A percentile compares a stretch with the other conserved stretches of the same genome.
These are phyloP conservation scores for Clonostachys rhizophaga DNA, from an alignment of 2,329 filamentous ascomycete genomes.

Conservation along the genomic window DNA sequence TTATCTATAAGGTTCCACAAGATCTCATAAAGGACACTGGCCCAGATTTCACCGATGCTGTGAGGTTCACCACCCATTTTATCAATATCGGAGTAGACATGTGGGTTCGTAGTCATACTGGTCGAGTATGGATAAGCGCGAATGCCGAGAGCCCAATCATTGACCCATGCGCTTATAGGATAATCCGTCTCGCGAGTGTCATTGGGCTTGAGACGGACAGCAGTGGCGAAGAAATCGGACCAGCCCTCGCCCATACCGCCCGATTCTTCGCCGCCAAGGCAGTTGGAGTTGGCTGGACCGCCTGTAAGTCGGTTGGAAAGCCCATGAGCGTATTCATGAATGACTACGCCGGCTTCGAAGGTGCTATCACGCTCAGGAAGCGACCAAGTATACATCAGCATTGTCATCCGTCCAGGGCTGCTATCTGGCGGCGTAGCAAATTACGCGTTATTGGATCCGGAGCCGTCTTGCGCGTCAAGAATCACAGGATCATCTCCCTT, in stretches of 20 bases:
- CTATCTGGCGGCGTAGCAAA: slow-evolving; percentile 51
- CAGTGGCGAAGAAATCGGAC: slow-evolving; percentile 65
- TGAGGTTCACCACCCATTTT: slow-evolving; percentile 27
- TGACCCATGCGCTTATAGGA: slow-evolving; percentile 44
- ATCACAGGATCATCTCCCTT: slow-evolving; percentile 46
- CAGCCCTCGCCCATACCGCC: slow-evolving; percentile 57
- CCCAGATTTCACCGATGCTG: slow-evolving; percentile 46
- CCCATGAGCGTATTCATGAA: slow-evolving; percentile 55
- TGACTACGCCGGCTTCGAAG: slow-evolving; percentile 56
- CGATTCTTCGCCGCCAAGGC: slow-evolving; percentile 38
- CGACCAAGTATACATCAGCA: slow-evolving; percentile 50
- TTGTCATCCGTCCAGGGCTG: slow-evolving; percentile 46
- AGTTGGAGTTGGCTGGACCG: slow-evolving; percentile 47
- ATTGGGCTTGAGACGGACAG: slow-evolving; percentile 36
- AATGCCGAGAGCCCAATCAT: slow-evolving; percentile 36
- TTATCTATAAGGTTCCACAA: slow-evolving; percentile 54
- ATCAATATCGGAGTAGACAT: slow-evolving; percentile 40
- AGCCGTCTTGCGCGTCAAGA: slow-evolving; percentile 52
- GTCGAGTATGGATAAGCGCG: slow-evolving; percentile 47
- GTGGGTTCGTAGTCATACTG: slow-evolving; percentile 39
- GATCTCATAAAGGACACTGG: slow-evolving; percentile 48
- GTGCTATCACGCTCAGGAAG: slow-evolving; percentile 44
- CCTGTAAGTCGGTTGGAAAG: slow-evolving; percentile 55
- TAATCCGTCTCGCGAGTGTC: slow-evolving; percentile 42
- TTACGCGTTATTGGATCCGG: slow-evolving; percentile 51